Evolutionary conservation across 2,329 filamentous ascomycete species (phyloP), one percentile per base, ranked within the genome.

Genomic region (Sphaerulina populicola): DNA sequence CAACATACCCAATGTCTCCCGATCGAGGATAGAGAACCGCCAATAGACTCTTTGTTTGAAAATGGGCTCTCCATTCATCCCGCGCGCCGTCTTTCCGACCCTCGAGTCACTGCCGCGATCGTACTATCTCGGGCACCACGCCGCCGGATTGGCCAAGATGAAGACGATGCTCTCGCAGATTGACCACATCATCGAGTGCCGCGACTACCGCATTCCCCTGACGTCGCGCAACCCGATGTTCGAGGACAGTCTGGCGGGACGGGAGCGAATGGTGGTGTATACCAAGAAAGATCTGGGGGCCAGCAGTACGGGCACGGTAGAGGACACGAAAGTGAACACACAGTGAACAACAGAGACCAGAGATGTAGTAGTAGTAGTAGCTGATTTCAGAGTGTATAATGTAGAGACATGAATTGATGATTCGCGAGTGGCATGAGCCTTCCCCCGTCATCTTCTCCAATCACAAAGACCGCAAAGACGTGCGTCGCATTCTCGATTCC

Each of bases 81-180:
- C 93, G 23, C 87, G 91, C 61, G 68, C 74, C 58, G 71, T 73
- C 47, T 97, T 94, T 69, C 81, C 84, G 36, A 74, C 82, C 39
- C 84, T 91, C 62, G 73, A 76, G 49, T 85, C 83, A 47, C 83
- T 97, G 55, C 84, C 86, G 36, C 83, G 88, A 58, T 93, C 91
- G 53, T 98, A 97, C 72, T 98, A 88, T 72, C 78, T 97, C 42
- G 93, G 93, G 56, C 93, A 98, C 72, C 93, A 98, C 75, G 80
- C 81, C 54, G 79, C 86, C 8, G 93, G 87, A 12, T 76, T 95
- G 30, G 75, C 78, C 43, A 85, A 86, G 66, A 95, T 97, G 84
- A 86, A 87, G 66, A 80, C 80, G 36, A 77, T 86, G 66, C 78
- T 98, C 44, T 81, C 83, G 27, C 82, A 81, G 56, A 86, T 96